These are phyloP conservation scores for Pythium aquatile DNA, from an alignment of 352 stramenopile genomes.

Conservation along the genomic window DNA sequence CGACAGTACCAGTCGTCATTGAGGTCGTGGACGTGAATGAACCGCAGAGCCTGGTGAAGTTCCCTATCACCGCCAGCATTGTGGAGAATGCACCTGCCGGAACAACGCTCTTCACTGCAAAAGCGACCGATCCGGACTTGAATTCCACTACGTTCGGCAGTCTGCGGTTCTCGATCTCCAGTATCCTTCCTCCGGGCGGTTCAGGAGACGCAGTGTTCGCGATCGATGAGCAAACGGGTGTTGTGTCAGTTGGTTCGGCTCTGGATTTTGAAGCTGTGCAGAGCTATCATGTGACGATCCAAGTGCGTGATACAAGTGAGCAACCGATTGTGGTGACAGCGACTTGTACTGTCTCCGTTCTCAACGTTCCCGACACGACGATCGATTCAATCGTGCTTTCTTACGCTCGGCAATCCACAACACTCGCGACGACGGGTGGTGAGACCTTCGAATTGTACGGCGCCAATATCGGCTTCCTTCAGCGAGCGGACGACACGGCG, in stretches of 20 bases:
- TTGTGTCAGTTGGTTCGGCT: slow-evolving; percentile 28
- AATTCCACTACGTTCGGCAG: slow-evolving; percentile 29
- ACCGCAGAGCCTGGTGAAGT: slow-evolving; percentile 34
- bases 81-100: slow-evolving; percentile 32
- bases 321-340: slow-evolving; percentile 8
- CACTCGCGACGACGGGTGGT: slow-evolving; percentile 38
- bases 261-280: slow-evolving; percentile 57
- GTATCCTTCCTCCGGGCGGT: slow-evolving; percentile 31
- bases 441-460: slow-evolving; percentile 39
- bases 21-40: slow-evolving; percentile 57
- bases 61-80: slow-evolving; percentile 29
- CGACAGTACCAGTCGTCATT: slow-evolving; percentile 28
- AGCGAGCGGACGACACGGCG: slow-evolving; percentile 31
- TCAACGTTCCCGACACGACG: slow-evolving; percentile 32
- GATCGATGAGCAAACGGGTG: slow-evolving; percentile 34
- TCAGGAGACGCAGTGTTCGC: slow-evolving; percentile 22
- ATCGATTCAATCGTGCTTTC: slow-evolving; percentile 24
- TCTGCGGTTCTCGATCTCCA: slow-evolving; percentile 36
- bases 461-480: slow-evolving; percentile 59
- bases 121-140: slow-evolving; percentile 40
- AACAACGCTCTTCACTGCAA: slow-evolving; percentile 32
- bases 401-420: background rate
- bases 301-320: slow-evolving; percentile 35
- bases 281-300: slow-evolving; percentile 37
- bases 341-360: slow-evolving; percentile 12